Evolutionary conservation across 2,329 filamentous ascomycete genomes (phyloP), one percentile per base, ranked within the genome.

Genomic region (Microsporum ferrugineum): DNA sequence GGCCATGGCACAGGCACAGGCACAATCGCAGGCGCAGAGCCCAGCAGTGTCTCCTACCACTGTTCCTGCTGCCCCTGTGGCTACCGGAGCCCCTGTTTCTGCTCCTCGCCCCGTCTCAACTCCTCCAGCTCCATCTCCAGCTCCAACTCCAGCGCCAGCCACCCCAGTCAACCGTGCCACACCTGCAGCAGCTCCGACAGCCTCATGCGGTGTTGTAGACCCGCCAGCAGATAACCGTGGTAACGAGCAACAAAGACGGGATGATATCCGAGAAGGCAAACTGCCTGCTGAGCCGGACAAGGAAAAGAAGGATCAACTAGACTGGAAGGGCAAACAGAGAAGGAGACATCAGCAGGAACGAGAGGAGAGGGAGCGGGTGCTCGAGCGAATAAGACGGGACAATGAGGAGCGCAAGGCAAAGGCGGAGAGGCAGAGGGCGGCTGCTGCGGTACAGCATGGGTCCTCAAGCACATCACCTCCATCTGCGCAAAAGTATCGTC

Each of bases 321-420:
- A 76, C 10, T 73, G 83, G 70, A 78, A 79, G 2, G 77, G 81
- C 53, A 72, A 81, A 58, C 76, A 87, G 61, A 85, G 82, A 49
- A 80, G 81, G 70, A 81, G 83, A 60, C 84, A 87, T 66, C 79
- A 82, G 60, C 82, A 89, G 63, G 83, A 84, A 1, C 79, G 82
- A 53, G 82, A 86, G 51, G 88, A 94, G 69, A 80, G 86, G 41
- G 81, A 84, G 61, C 81, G 88, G 0, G 86, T 95, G 59, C 78
- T 91, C 51, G 83, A 84, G 65, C 84, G 84, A 43, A 91, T 95
- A 64, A 86, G 90, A 68, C 84, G 87, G 63, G 89, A 95, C 74
- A 88, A 87, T 70, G 80, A 80, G 8, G 86, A 85, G 63, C 82
- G 89, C 12, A 84, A 81, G 63, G 77, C 82, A 59, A 77, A 79